phyloP scores from a whole-genome alignment of 352 stramenopile genomes.

The Phytophthora constricta region DNA sequence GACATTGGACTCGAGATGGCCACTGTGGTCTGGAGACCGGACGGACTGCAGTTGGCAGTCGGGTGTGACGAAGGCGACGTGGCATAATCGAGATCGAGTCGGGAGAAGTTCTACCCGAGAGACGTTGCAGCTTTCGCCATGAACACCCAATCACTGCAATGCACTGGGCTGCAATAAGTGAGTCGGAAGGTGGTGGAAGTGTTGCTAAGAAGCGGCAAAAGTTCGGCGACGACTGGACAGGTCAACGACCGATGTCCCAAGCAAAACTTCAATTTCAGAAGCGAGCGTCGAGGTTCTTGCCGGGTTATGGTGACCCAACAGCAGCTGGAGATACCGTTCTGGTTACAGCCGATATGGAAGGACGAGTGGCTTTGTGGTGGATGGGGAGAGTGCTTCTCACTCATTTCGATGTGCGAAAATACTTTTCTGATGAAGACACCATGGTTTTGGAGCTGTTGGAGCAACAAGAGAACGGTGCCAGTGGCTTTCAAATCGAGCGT shows the following conservation, averaged over 20 bases:
- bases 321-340: constrained; percentile 43
- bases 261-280: constrained; percentile 38
- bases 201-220: not conserved
- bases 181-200: not conserved
- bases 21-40: constrained; percentile 66
- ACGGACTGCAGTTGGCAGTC: constrained; percentile 70
- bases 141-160: constrained; percentile 56
- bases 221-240: not conserved
- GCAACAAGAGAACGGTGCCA: not conserved
- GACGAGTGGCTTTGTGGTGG: constrained; percentile 67
- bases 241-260: constrained; percentile 12
- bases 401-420: constrained; percentile 43
- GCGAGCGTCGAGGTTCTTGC: constrained; percentile 46
- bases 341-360: constrained; percentile 50
- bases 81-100: constrained; percentile 75
- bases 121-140: constrained; percentile 48
- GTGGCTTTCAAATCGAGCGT: constrained; percentile 38
- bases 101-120: constrained; percentile 37
- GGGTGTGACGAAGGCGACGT: constrained; percentile 75
- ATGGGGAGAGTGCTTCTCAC: constrained; percentile 57
- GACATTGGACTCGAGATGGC: constrained; percentile 64
- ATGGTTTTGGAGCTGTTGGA: constrained; percentile 20
- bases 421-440: constrained; percentile 34
- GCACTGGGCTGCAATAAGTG: constrained; percentile 47
- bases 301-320: not conserved